These are phyloP conservation scores for Chaetomium sp. DNA, from an alignment of 2,329 filamentous ascomycete genomes.

Conservation along the genomic window DNA sequence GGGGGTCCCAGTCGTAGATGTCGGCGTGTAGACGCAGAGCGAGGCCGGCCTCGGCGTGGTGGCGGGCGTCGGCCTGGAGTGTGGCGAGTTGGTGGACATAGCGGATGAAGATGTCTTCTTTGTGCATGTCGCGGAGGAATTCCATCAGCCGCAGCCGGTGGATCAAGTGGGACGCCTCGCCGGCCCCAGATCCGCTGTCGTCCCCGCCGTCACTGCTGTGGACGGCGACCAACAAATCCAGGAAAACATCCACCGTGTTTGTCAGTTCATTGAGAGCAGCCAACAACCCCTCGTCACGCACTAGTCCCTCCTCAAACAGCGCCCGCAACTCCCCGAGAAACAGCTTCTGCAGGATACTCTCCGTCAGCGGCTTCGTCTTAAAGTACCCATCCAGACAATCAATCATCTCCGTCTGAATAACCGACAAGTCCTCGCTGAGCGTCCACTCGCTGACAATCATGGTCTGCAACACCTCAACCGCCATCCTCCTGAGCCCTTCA, in stretches of 20 bases:
- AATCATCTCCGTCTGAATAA: conserved; percentile 94
- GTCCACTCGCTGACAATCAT: conserved; percentile 99
- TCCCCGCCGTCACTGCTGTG: conserved; percentile 62
- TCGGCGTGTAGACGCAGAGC: conserved; percentile 87
- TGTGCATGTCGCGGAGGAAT: conserved; percentile 92
- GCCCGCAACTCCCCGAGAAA: conserved; percentile 82
- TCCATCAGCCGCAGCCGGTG: conserved; percentile 90
- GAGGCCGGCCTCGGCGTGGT: conserved; percentile 81
- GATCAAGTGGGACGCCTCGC: conserved; percentile 75
- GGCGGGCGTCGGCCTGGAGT: conserved; percentile 67
- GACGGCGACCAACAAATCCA: conserved; percentile 85
- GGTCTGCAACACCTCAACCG: conserved; percentile 86
- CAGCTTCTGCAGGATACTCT: conserved; percentile 84
- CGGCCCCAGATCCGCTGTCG: conserved; percentile 28
- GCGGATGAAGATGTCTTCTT: conserved; percentile 91
- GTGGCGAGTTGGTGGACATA: conserved; percentile 89
- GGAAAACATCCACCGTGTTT: conserved; percentile 77
- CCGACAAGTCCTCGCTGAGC: conserved; percentile 80
- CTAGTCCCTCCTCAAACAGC: conserved; percentile 61
- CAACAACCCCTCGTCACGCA: conserved; percentile 62
- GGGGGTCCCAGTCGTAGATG: conserved; percentile 84
- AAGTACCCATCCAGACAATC: conserved; percentile 87
- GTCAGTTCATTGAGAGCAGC: conserved; percentile 72
- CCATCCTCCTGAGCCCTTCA: conserved; percentile 80
- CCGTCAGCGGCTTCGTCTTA: conserved; percentile 79